Conservation (phyloP, 805 yeast genomes). For the Blastobotrys peoriensis region DNA sequence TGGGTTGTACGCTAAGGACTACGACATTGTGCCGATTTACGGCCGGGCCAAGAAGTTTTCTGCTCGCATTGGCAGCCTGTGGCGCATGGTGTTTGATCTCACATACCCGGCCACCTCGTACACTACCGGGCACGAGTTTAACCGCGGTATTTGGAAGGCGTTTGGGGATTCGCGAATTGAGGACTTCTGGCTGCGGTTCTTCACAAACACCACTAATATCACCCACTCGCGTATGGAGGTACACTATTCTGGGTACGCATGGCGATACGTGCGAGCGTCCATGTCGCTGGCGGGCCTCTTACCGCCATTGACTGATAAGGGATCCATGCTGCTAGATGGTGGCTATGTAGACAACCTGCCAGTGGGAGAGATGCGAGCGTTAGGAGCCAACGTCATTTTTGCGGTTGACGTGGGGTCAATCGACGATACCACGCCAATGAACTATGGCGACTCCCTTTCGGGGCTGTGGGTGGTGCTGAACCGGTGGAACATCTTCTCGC, state of each 20-base stretch:
- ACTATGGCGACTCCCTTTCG: conserved; percentile 85
- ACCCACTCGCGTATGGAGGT: conserved; percentile 94
- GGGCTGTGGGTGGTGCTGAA: conserved; percentile 81
- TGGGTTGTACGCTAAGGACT: conserved; percentile 88
- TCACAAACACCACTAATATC: conserved; percentile 87
- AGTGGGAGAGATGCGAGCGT: conserved; percentile 80
- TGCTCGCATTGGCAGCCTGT: conserved; percentile 69
- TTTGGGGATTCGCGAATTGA: conserved; percentile 90
- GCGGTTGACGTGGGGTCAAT: conserved; percentile 96
- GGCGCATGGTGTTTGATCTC: conserved; percentile 80
- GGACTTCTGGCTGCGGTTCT: conserved; percentile 90
- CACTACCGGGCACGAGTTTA: conserved; percentile 95
- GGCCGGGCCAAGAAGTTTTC: conserved; percentile 86
- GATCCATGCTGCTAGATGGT: conserved; percentile 91
- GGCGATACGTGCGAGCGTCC: conserved; percentile 93
- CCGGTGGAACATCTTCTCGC: conserved; percentile 84
- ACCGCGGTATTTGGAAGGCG: conserved; percentile 95
- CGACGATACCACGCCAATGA: conserved; percentile 85
- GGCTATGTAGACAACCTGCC: conserved; percentile 94
- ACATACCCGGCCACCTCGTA: conserved; percentile 93
- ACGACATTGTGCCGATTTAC: conserved; percentile 83
- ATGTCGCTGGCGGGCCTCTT: conserved; percentile 93
- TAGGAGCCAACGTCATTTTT: conserved; percentile 76
- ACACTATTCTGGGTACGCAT: conserved; percentile 85
- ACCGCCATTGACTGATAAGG: conserved; percentile 79